phyloP scores from a whole-genome alignment of 306 rosid genomes.

The Ormosia semicastrata region DNA sequence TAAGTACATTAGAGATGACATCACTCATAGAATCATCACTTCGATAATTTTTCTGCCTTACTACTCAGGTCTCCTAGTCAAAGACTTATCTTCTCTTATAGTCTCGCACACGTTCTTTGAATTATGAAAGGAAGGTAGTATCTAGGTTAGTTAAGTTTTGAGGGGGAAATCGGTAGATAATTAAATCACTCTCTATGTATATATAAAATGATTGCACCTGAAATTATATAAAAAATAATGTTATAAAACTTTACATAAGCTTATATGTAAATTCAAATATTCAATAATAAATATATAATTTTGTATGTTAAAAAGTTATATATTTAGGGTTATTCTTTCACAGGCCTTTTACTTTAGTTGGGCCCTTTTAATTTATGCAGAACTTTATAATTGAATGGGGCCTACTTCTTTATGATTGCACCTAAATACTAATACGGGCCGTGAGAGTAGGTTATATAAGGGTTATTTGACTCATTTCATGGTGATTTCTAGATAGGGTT shows the following conservation, averaged over 20 bases:
- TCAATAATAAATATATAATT: background rate
- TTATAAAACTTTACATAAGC: background rate
- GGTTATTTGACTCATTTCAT: too few relatives aligned
- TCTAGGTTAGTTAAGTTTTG: background rate
- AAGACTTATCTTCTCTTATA: background rate
- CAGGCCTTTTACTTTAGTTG: background rate
- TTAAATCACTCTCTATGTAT: background rate
- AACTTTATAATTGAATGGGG: background rate
- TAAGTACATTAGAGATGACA: background rate
- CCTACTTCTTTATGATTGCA: background rate
- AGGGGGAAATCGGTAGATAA: background rate
- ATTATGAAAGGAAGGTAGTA: background rate
- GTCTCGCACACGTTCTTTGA: background rate
- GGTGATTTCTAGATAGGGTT: too few relatives aligned
- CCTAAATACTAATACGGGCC: background rate
- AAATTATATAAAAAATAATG: too few relatives aligned
- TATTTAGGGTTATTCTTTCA: too few relatives aligned
- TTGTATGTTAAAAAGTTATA: background rate
- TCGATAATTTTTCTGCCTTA: background rate
- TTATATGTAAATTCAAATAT: background rate
- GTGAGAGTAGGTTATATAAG: too few relatives aligned
- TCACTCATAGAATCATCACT: background rate
- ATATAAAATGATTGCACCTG: background rate
- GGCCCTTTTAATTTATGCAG: background rate
- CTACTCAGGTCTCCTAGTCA: background rate